Evolutionary conservation across 306 rosid genomes (phyloP).

Genomic region (Cucumis cinereus): DNA sequence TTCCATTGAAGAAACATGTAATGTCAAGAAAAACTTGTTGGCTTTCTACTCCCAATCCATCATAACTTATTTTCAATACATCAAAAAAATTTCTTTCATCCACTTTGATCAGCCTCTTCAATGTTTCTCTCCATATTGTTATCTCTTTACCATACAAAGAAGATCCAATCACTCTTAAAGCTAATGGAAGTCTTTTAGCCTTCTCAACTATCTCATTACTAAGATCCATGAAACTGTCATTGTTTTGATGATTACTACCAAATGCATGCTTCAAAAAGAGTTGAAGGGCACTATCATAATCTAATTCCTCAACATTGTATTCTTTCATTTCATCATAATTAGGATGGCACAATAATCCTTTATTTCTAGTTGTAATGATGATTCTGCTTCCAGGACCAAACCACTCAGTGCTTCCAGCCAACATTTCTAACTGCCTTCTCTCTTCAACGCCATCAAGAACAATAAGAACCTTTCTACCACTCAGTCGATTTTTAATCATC

Average conservation of each 20-base stretch:
- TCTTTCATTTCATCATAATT: not conserved
- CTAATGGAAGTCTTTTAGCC: constrained; percentile 3
- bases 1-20: not conserved
- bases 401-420: not conserved
- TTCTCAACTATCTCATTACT: not conserved
- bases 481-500: not conserved
- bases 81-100: not conserved
- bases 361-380: not conserved
- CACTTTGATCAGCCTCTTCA: not conserved
- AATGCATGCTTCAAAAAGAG: not conserved
- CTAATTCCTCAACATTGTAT: not conserved
- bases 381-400: not conserved
- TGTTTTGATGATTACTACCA: not conserved
- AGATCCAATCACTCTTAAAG: not conserved
- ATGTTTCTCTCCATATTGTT: not conserved
- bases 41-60: not conserved
- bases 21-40: not conserved
- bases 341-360: not conserved
- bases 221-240: not conserved
- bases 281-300: not conserved
- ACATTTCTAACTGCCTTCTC: not conserved
- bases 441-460: not conserved
- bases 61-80: not conserved
- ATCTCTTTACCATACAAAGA: not conserved
- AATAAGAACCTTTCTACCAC: not conserved